These are phyloP conservation scores for Fusarium pininemorale DNA, from an alignment of 2,329 filamentous ascomycete species.

Conservation along the genomic window DNA sequence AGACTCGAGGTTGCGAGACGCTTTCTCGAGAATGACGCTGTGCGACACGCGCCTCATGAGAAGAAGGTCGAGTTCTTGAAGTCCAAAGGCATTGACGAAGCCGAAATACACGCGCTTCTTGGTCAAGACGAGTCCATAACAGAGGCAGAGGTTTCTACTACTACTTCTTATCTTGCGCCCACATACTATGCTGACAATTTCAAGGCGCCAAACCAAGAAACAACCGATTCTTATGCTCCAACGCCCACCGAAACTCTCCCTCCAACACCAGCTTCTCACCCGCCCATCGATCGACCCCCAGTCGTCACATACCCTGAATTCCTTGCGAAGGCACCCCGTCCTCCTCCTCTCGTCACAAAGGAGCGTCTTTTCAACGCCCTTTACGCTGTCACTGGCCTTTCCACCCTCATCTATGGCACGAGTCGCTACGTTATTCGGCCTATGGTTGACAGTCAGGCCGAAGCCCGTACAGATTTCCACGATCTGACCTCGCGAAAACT, in stretches of 20 bases:
- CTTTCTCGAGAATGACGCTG: slow-evolving; percentile 79
- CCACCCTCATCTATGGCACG: slow-evolving; percentile 74
- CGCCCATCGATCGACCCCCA: slow-evolving; percentile 58
- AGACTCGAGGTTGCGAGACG: slow-evolving; percentile 71
- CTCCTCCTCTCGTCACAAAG: slow-evolving; percentile 70
- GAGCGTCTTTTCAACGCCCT: slow-evolving; percentile 66
- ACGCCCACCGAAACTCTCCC: slow-evolving; percentile 39
- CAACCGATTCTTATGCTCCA: slow-evolving; percentile 11
- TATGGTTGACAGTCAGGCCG: slow-evolving; percentile 63
- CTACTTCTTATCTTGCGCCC: background rate
- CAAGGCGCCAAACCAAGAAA: slow-evolving; percentile 19
- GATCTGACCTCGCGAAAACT: slow-evolving; percentile 58
- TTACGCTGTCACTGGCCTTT: slow-evolving; percentile 65
- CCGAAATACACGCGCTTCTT: slow-evolving; percentile 76
- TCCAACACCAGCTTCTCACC: slow-evolving; percentile 34
- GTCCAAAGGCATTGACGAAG: slow-evolving; percentile 75
- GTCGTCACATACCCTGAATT: slow-evolving; percentile 78
- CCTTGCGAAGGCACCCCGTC: slow-evolving; percentile 63
- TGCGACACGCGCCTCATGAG: slow-evolving; percentile 73
- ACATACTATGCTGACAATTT: background rate
- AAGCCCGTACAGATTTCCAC: slow-evolving; percentile 63
- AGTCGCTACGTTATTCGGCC: slow-evolving; percentile 74
- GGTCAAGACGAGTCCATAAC: slow-evolving; percentile 35
- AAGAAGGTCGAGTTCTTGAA: slow-evolving; percentile 81
- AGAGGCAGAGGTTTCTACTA: slow-evolving; percentile 22